These are phyloP conservation scores for Camellia oleifera DNA, from an alignment of 179 eudicot genomes.

Conservation along the genomic window DNA sequence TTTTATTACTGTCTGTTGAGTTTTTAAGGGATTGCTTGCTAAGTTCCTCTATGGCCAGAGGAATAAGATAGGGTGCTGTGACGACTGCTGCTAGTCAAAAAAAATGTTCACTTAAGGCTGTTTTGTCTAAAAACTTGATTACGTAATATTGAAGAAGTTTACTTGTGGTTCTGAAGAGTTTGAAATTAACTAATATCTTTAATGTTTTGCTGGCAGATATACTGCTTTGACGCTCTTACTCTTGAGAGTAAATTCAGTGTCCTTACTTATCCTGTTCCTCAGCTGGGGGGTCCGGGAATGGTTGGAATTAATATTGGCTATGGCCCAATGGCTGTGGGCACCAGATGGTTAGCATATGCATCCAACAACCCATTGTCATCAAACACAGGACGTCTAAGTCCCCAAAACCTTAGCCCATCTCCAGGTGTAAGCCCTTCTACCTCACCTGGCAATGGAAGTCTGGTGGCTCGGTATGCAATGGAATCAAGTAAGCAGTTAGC, in stretches of 20 bases:
- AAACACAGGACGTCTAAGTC: conserved; percentile 82
- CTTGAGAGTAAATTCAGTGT: conserved; percentile 83
- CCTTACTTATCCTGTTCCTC: conserved; percentile 86
- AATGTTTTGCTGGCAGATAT: conserved; percentile 57
- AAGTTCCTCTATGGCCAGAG: neutral
- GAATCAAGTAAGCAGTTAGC: conserved; percentile 97
- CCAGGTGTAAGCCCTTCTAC: conserved; percentile 94
- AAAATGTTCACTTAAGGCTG: neutral
- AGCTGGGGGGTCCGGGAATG: conserved; percentile 58
- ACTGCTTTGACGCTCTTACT: conserved; percentile 87
- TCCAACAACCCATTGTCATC: conserved; percentile 64
- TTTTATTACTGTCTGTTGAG: neutral
- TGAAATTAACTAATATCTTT: conserved; percentile 16
- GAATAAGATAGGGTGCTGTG: neutral
- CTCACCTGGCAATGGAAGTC: conserved; percentile 67
- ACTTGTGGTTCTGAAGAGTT: neutral
- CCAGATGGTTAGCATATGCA: conserved; percentile 97
- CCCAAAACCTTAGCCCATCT: conserved; percentile 80
- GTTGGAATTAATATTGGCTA: conserved; percentile 73
- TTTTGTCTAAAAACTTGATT: neutral
- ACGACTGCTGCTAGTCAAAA: neutral
- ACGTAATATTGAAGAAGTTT: neutral
- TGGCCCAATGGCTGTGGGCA: conserved; percentile 95
- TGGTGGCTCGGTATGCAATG: conserved; percentile 83
- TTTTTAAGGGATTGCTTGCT: neutral